Percentiles rank a stretch among this genome's conserved stretches.
Evolutionary conservation across 768 basidiomycete genomes (phyloP).

Genomic region (Stropharia rugosoannulata): DNA sequence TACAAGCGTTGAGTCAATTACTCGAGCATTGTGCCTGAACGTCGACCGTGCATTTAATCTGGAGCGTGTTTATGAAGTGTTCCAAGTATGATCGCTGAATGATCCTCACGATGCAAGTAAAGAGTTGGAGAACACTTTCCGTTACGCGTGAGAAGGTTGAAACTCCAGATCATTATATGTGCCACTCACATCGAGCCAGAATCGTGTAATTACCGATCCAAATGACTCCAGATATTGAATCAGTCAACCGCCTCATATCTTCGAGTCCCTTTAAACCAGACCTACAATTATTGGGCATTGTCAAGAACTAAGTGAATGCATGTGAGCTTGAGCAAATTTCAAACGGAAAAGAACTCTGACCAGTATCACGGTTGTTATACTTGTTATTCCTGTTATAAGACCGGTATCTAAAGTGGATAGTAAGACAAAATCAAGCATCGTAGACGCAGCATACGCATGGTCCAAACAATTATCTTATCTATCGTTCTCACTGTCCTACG

Average conservation of each 20-base stretch:
- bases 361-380: background rate
- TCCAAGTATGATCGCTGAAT: too few relatives aligned
- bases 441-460: background rate
- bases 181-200: background rate
- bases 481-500: background rate
- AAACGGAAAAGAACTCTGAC: background rate
- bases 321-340: background rate
- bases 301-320: background rate
- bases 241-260: background rate
- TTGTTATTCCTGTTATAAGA: background rate
- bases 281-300: background rate
- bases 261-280: background rate
- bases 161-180: background rate
- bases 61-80: too few relatives aligned
- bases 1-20: too few relatives aligned
- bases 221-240: background rate
- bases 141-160: background rate
- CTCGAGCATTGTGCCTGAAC: too few relatives aligned
- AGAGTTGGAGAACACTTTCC: background rate
- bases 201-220: background rate
- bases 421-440: too few relatives aligned
- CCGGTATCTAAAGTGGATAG: background rate
- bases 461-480: background rate
- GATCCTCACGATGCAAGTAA: background rate
- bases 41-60: too few relatives aligned